Evolutionary conservation across 2,329 filamentous ascomycete genomes (phyloP).

Genomic region (Chaetomiaceae sp.): DNA sequence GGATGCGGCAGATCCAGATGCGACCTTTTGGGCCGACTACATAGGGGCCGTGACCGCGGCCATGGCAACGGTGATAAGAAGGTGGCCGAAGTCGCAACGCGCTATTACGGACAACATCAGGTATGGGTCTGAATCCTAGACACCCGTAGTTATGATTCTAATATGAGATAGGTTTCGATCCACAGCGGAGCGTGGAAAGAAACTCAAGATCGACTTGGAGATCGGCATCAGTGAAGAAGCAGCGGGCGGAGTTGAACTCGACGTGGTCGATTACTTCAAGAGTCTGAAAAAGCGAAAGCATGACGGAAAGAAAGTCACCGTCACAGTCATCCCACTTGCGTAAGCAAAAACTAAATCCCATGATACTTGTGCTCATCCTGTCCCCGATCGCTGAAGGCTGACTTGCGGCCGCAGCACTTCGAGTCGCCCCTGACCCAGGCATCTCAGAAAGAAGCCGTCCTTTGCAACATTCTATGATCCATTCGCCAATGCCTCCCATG

Average conservation of each 20-base stretch:
- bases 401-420: neutral
- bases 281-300: constrained; percentile 32
- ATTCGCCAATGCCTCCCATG: too few relatives aligned
- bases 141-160: too few relatives aligned
- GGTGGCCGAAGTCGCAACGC: constrained; percentile 34
- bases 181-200: constrained; percentile 30
- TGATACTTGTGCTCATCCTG: neutral
- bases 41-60: constrained; percentile 44
- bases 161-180: constrained; percentile 21
- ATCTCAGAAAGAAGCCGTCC: too few relatives aligned
- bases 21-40: constrained; percentile 51
- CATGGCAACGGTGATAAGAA: constrained; percentile 40
- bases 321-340: constrained; percentile 10
- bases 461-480: too few relatives aligned
- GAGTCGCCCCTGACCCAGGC: neutral
- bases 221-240: constrained; percentile 32
- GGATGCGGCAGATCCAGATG: constrained; percentile 33
- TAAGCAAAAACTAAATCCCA: neutral
- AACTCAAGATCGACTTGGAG: constrained; percentile 34
- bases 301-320: constrained; percentile 31
- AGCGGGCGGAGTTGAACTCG: constrained; percentile 30
- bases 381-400: neutral
- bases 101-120: constrained; percentile 35
- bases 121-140: too few relatives aligned
- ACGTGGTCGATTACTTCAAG: constrained; percentile 34